Evolutionary conservation across 2,329 filamentous ascomycete genomes (phyloP), one percentile per base, ranked within the genome.

Genomic region (Neurospora sp.): DNA sequence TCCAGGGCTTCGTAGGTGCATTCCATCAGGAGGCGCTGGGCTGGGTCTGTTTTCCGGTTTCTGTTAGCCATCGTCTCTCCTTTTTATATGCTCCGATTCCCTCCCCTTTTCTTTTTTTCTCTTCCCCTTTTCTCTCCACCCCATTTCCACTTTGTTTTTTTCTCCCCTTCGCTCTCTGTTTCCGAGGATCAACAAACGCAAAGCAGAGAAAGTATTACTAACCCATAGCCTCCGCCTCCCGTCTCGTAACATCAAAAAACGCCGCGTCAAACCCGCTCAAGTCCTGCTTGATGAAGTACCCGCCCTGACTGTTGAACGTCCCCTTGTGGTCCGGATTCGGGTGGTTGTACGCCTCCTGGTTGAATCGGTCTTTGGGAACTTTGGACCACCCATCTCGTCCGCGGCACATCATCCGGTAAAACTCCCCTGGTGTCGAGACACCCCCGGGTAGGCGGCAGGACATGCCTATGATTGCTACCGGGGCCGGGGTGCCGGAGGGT

Each of bases 241-340:
- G 72, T 46, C 77, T 75, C 2, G 79, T 79, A 19, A 81, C 80
- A 40, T 79, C 77, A 74, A 80, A 81, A 67, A 81, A 81, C 3
- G 73, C 73, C 37, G 76, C 78, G 70, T 80, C 76, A 69, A 78
- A 79, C 66, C 74, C 69, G 8, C 74, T 71, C 3, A 76, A 68
- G 43, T 80, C 77, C 46, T 77, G 73, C 4, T 73, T 71, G 37
- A 81, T 72, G 37, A 80, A 78, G 69, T 79, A 80, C 2, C 78
- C 77, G 4, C 78, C 76, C 3, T 70, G 67, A 4, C 76, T 73
- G 70, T 80, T 80, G 72, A 80, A 73, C 70, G 72, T 67, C 62
- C 73, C 80, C 74, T 81, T 74, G 68, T 78, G 76, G 67, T 74
- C 74, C 0, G 76, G 77, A 43, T 80, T 77, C 4, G 77, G 76